A percentile compares a stretch with the other conserved stretches of the same genome.
These are phyloP conservation scores for Beta lomatogona DNA, from an alignment of 179 eudicot species.

Conservation along the genomic window DNA sequence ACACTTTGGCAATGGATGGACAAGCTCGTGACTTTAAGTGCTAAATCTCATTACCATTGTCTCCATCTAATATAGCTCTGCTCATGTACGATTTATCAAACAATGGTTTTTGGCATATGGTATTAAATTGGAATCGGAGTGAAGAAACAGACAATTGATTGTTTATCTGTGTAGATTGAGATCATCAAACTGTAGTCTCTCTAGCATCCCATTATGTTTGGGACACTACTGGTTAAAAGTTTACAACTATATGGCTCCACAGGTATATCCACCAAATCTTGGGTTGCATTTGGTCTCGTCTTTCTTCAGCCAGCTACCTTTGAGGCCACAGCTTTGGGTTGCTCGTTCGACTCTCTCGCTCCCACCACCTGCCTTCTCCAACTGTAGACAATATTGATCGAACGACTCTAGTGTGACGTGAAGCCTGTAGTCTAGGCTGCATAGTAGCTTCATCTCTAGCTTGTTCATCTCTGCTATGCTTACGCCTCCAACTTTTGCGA, in stretches of 20 bases:
- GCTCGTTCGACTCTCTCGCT: conserved; percentile 19
- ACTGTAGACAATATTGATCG: conserved; percentile 33
- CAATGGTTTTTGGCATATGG: background rate
- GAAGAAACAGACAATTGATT: background rate
- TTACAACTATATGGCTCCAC: conserved; percentile 27
- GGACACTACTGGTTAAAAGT: background rate
- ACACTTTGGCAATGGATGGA: too few relatives aligned
- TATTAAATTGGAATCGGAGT: background rate
- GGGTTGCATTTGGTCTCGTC: conserved; percentile 19
- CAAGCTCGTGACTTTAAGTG: too few relatives aligned
- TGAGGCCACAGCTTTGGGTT: conserved; percentile 24
- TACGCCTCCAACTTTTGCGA: conserved; percentile 50
- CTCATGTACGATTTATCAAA: background rate
- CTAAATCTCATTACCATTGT: too few relatives aligned
- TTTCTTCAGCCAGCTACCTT: conserved; percentile 30
- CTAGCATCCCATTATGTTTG: background rate
- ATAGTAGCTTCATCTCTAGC: conserved; percentile 41
- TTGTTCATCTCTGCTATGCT: conserved; percentile 44
- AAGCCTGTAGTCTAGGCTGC: conserved; percentile 32
- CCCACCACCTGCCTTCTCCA: conserved; percentile 20
- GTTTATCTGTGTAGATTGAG: background rate
- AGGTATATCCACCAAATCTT: conserved; percentile 23
- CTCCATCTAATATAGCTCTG: too few relatives aligned
- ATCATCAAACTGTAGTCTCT: background rate
- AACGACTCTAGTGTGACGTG: conserved; percentile 34